Base-by-base conservation (phyloP, 2,329 filamentous ascomycete species). In the Apiospora koreana region DNA sequence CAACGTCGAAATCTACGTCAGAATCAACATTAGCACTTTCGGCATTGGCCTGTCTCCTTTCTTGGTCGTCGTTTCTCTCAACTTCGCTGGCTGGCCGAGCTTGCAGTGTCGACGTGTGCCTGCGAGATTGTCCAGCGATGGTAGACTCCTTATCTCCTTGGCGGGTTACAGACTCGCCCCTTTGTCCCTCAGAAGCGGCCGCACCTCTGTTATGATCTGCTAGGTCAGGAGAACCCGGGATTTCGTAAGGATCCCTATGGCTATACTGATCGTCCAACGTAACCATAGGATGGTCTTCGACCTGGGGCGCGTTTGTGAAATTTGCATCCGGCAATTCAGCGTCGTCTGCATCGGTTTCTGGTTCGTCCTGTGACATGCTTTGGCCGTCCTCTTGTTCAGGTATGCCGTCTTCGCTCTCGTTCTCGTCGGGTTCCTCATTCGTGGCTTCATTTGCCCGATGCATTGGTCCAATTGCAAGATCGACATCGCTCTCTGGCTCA, bases 1-100 rank as follows among this genome's bases (percentile, higher is more conserved):
- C 25, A 25, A 71, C 65, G 25, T 38, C 73, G 12, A 73, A 71
- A 21, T 74, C 58, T 28, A 58, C 23, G 18, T 68, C 28, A 25
- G 65, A 68, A 16, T 50, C 25, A 25, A 42, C 14, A 35, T 50
- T 38, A 3, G 7, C n/a, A 35, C 67, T 8, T 23, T 45, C 41
- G 2, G 12, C 31, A 31, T 69, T 21, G 16, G 48, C 67, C 14
- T 66, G 25, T 28, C 68, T 69, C 16, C 25, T 28, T 28, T 16
- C 5, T 54, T 54, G 48, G 25, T 16, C 21, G 1, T 18, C 28
- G 48, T 5, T 5, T 31, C 25, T 18, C 23, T 16, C 18, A 14
- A 18, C 50, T 21, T 58, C 50, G 8, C 8, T 8, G 12, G 2
- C 28, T 10, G 25, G 28, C 50, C n/a, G 50, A 58, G 50, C 18